Percentiles rank a stretch among this genome's conserved stretches.
Conservation (phyloP, 805 yeast genomes). For the Teunomyces kruisii region DNA sequence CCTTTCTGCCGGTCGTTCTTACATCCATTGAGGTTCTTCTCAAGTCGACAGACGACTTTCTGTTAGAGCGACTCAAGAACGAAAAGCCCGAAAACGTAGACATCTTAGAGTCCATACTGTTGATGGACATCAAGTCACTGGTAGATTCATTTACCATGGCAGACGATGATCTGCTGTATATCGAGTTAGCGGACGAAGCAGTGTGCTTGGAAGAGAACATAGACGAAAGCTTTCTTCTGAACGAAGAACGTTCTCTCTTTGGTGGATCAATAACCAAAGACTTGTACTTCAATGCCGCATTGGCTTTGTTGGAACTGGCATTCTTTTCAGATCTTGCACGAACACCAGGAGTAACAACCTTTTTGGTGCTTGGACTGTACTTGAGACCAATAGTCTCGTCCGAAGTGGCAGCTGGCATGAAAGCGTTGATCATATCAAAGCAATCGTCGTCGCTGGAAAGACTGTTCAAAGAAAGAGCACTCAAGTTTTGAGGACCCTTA, state of each 20-base stretch:
- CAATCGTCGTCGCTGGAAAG: conserved; percentile 19
- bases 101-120: conserved; percentile 13
- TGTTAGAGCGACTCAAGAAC: conserved; percentile 12
- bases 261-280: conserved; percentile 9
- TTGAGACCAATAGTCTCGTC: conserved; percentile 4
- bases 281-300: conserved; percentile 13
- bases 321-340: conserved; percentile 3
- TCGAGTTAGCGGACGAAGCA: background rate
- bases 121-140: conserved; percentile 18
- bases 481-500: background rate
- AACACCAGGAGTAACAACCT: background rate
- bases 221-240: conserved; percentile 15
- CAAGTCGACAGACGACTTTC: conserved; percentile 4
- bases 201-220: conserved; percentile 10
- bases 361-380: conserved; percentile 1
- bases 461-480: conserved; percentile 6
- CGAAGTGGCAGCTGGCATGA: conserved; percentile 7
- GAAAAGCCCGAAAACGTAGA: conserved; percentile 26
- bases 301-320: conserved; percentile 9
- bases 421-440: conserved; percentile 25
- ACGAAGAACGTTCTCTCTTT: conserved; percentile 12
- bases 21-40: conserved; percentile 5
- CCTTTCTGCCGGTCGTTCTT: conserved; percentile 10
- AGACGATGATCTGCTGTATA: conserved; percentile 1
- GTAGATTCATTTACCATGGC: conserved; percentile 1